A percentile compares a stretch with the other conserved stretches of the same genome.
These are phyloP conservation scores for Lipomyces starkeyi DNA, from an alignment of 805 yeast species.

Conservation along the genomic window DNA sequence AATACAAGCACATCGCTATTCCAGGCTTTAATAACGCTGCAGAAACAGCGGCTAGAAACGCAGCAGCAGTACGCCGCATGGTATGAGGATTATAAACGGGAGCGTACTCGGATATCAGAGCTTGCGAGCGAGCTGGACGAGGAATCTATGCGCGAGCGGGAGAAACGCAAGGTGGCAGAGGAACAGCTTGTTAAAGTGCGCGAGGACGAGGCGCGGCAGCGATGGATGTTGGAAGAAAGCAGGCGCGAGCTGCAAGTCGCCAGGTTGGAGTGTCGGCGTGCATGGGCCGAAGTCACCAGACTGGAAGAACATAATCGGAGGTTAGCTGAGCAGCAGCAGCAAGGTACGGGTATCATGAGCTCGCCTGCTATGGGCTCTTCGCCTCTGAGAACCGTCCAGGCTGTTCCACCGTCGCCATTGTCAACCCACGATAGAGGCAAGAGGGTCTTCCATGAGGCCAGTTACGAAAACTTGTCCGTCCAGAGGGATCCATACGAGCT, in stretches of 20 bases:
- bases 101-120: constrained; percentile 23
- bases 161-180: constrained; percentile 13
- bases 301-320: constrained; percentile 22
- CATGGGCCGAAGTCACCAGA: constrained; percentile 35
- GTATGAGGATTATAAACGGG: constrained; percentile 24
- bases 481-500: background rate
- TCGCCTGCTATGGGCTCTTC: background rate
- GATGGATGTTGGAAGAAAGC: constrained; percentile 24
- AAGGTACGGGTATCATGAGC: background rate
- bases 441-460: background rate
- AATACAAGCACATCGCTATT: constrained; percentile 30
- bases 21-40: constrained; percentile 28
- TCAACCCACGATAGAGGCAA: constrained; percentile 5
- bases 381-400: background rate
- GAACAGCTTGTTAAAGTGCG: constrained; percentile 3
- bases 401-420: constrained; percentile 1
- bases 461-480: background rate
- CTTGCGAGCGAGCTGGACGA: constrained; percentile 28
- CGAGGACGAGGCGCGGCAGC: constrained; percentile 15
- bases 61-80: constrained; percentile 26
- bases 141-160: constrained; percentile 20
- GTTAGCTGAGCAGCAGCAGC: constrained; percentile 2
- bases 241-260: constrained; percentile 31
- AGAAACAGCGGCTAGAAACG: constrained; percentile 32
- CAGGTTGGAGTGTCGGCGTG: constrained; percentile 32